A percentile compares a stretch with the other conserved stretches of the same genome.
Conservation (phyloP, 129 eudicot genomes). For the Centaurea solstitialis region DNA sequence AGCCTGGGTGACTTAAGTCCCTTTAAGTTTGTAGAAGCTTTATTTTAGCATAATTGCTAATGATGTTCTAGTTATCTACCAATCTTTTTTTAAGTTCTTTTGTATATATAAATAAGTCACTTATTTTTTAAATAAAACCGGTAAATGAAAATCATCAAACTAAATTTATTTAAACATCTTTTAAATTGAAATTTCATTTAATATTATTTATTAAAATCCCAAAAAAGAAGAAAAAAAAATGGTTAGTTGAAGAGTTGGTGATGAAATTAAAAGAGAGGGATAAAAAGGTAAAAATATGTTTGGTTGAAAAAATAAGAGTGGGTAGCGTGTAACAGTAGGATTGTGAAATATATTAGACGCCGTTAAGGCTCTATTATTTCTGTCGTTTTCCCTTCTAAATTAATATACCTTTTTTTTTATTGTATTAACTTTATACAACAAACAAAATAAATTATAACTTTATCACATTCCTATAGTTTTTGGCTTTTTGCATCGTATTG, state of each 20-base stretch:
- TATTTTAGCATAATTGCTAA: too few relatives aligned
- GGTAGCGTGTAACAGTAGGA: conserved; percentile 35
- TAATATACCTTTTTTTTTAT: not conserved
- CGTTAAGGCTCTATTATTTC: conserved; percentile 25
- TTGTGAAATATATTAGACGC: conserved; percentile 25
- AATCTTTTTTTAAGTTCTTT: too few relatives aligned
- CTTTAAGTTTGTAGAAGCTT: too few relatives aligned
- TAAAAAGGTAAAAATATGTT: not conserved
- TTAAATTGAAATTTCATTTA: not conserved
- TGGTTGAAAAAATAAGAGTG: conserved; percentile 14
- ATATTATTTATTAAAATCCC: not conserved
- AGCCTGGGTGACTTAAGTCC: too few relatives aligned
- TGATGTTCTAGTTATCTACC: not conserved
- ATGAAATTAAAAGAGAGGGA: conserved; percentile 18
- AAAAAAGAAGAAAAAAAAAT: not conserved
- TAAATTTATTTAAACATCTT: not conserved
- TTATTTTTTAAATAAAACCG: not conserved
- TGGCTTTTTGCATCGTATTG: not conserved
- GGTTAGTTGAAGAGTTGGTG: conserved; percentile 28
- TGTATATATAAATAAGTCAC: too few relatives aligned
- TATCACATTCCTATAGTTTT: not conserved
- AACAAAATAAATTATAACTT: not conserved
- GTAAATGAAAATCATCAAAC: not conserved
- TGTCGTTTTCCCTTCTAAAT: conserved; percentile 12
- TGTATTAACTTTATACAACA: not conserved